Evolutionary conservation across 2,329 filamentous ascomycete genomes (phyloP).

Genomic region (Botrytis elliptica): DNA sequence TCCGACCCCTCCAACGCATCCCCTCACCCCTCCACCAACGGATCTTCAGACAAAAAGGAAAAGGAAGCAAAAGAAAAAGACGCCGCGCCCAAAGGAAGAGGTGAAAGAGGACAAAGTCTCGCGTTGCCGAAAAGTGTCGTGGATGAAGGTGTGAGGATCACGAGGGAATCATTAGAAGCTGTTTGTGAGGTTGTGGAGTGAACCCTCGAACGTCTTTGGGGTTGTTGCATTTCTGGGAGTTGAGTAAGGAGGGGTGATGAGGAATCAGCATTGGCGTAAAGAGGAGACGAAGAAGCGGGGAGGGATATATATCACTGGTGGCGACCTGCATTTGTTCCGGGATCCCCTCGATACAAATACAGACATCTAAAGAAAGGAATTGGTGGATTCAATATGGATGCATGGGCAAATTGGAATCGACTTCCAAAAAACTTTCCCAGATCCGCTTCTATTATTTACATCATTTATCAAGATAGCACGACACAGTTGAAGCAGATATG

Average conservation of each 20-base stretch:
- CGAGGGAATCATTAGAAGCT: conserved; percentile 56
- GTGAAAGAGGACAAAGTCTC: conserved; percentile 42
- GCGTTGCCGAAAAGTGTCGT: conserved; percentile 60
- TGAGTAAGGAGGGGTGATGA: neutral
- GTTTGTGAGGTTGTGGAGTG: conserved; percentile 38
- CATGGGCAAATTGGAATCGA: neutral
- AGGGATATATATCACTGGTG: neutral
- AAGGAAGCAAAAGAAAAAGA: conserved; percentile 15
- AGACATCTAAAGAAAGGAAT: neutral
- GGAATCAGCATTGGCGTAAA: neutral
- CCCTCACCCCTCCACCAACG: neutral
- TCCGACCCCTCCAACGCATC: neutral
- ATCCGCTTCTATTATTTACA: neutral
- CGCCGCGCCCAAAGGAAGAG: conserved; percentile 22
- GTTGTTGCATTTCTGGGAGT: neutral
- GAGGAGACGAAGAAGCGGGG: neutral
- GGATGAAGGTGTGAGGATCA: conserved; percentile 60
- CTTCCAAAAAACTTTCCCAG: neutral
- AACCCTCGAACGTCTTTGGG: neutral
- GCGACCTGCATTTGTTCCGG: neutral
- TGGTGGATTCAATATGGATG: neutral
- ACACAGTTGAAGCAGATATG: neutral
- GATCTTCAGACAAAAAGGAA: conserved; percentile 20
- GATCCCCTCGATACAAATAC: neutral
- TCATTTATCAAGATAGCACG: neutral